Base-by-base conservation (phyloP, 257 asterid genomes). In the Jacaranda mimosifolia region DNA sequence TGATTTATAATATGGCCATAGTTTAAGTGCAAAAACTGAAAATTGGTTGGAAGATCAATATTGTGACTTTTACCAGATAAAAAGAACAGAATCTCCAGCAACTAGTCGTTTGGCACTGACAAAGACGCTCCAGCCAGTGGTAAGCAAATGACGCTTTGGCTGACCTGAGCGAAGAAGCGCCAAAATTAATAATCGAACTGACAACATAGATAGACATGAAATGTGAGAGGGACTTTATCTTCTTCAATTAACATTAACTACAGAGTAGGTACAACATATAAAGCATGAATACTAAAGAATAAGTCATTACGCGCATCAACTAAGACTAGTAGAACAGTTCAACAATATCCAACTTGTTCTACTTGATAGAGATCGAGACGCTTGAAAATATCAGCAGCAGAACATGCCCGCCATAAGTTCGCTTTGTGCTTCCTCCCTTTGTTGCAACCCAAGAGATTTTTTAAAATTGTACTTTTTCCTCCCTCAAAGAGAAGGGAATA, bases 101-200 rank as follows among this genome's bases (percentile, higher is more conserved):
- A 87, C 86, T 18, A 87, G 92, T 69, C 90, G 78, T 65, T 87
- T 87, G 73, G 92, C 92, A 76, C 90, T 87, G 80, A 87, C 92
- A 74, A 87, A 87, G 68, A 87, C 88, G 58, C 92, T 87, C 92
- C 92, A 87, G 38, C 92, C 92, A 58, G 92, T 87, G 8, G 92
- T 87, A 45, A 87, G 88, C 88, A 87, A 79, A 70, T 87, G 92
- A 59, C 92, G 88, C 82, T 87, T 87, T 60, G 92, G 92, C 87
- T 87, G 92, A 75, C 91, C 91, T 87, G 86, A 67, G 53, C 15
- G 46, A 77, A 21, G 77, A 12, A 45, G 65, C 17, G 14, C 35
- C 43, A 70, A 9, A 0, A 5, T 75, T 58, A 71, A 49, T 21
- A 70, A 63, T 73, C 21, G 63, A 72, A 58, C 59, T 45, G 18